Evolutionary conservation across 495 filamentous ascomycete species (phyloP), one percentile per base, ranked within the genome.

Genomic region (Neurospora sp.): DNA sequence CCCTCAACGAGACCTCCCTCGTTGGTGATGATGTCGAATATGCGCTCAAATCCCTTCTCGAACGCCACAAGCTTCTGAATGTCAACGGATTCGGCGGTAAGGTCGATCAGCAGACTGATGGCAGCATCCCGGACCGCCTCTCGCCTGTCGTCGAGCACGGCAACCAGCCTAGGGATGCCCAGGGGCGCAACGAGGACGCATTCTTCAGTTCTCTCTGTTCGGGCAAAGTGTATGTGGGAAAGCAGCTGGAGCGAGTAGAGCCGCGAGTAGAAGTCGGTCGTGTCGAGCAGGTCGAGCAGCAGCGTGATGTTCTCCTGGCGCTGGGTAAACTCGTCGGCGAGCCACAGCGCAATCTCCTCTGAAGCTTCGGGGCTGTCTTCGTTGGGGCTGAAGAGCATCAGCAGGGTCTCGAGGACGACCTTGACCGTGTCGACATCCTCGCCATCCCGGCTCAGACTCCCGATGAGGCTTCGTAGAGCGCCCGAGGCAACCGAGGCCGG

Each of bases 371-470:
- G 93, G 75, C 87, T 89, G 72, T 84, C 82, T 70, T 84, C 81
- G 75, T 88, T 86, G 23, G 86, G 86, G 73, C 77, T 87, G 83
- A 98, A 98, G 48, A 99, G 89, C 91, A 94, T 93, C 82, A 98
- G 85, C 77, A 99, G 84, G 69, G 96, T 98, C 87, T 99, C 96
- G 75, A 99, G 84, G 73, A 96, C 92, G 73, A 96, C 89, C 83
- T 97, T 97, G 78, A 93, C 90, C 27, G 96, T 98, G 82, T 99
- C 96, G 76, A 97, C 92, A 90, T 99, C 96, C 80, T 97, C 94
- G 35, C 89, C 89, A 86, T 98, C 96, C 81, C 93, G 92, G 71
- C 88, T 89, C 70, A 99, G 84, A 76, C 92, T 92, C 54, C 87
- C 89, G 76, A 99, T 98, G 74, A 99, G 86, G 72, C 90, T 92